These are phyloP conservation scores for Synchytrium microbalum DNA, from an alignment of 371 early-diverging fungal genomes.

Conservation along the genomic window DNA sequence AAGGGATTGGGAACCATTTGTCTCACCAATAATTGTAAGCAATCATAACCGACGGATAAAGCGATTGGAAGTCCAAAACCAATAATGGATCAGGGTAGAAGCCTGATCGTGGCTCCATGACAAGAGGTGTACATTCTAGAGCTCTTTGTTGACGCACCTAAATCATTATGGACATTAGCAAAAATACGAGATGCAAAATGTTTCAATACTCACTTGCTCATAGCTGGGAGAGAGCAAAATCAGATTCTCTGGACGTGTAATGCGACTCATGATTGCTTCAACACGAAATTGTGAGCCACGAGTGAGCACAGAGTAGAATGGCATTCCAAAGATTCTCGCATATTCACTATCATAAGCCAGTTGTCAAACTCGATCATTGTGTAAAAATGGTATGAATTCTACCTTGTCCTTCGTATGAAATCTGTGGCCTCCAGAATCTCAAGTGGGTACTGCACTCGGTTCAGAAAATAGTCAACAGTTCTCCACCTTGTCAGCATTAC, in stretches of 20 bases:
- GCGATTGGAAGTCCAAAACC: constrained; percentile 84
- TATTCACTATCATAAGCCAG: constrained; percentile 60
- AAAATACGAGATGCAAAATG: background rate
- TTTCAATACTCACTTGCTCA: constrained; percentile 44
- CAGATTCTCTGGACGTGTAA: constrained; percentile 67
- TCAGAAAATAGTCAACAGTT: constrained; percentile 54
- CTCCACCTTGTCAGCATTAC: constrained; percentile 56
- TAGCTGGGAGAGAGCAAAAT: constrained; percentile 36
- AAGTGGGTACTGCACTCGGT: constrained; percentile 57
- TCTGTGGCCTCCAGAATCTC: constrained; percentile 65
- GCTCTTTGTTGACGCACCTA: constrained; percentile 64
- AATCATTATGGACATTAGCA: background rate
- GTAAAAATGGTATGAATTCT: background rate
- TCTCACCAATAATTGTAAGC: constrained; percentile 83
- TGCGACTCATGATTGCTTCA: constrained; percentile 76
- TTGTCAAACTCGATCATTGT: background rate
- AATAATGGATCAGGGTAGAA: constrained; percentile 76
- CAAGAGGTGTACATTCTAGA: constrained; percentile 71
- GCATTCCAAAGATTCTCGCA: constrained; percentile 79
- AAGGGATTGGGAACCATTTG: background rate
- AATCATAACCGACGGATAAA: constrained; percentile 91
- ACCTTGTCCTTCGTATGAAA: constrained; percentile 55
- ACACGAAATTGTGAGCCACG: constrained; percentile 88
- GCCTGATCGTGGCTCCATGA: constrained; percentile 76
- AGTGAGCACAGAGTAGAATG: constrained; percentile 73